Percentiles rank a stretch among this genome's conserved stretches.
These are phyloP conservation scores for Solidago caesia DNA, from an alignment of 129 eudicot genomes.

Conservation along the genomic window DNA sequence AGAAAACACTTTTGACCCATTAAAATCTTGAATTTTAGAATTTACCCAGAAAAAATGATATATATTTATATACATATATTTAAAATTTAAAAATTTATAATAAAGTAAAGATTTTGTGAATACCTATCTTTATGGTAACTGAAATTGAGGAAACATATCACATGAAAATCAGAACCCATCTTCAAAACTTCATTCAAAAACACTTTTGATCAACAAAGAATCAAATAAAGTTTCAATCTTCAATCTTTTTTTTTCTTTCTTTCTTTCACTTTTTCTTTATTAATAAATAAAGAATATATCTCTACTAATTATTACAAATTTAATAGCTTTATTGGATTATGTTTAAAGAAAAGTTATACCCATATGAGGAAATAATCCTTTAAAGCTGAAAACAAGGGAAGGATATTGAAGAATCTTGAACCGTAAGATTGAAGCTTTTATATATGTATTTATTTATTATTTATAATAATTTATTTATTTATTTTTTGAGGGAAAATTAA, in stretches of 20 bases:
- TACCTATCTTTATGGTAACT: constrained; percentile 47
- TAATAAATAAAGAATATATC: constrained; percentile 17
- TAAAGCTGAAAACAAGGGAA: constrained; percentile 25
- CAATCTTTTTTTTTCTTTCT: constrained; percentile 19
- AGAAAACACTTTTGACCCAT: constrained; percentile 6
- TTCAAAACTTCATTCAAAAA: constrained; percentile 31
- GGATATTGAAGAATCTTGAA: constrained; percentile 42
- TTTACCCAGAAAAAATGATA: constrained; percentile 7
- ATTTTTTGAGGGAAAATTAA: constrained; percentile 24
- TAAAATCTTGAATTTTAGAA: constrained; percentile 11
- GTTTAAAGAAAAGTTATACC: too few species aligned
- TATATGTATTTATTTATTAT: constrained; percentile 21
- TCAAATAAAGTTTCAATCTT: constrained; percentile 44
- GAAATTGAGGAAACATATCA: constrained; percentile 39
- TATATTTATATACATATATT: background rate
- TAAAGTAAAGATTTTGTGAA: background rate
- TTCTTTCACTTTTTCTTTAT: constrained; percentile 21
- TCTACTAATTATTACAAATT: background rate
- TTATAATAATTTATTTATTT: background rate
- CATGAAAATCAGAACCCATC: constrained; percentile 60
- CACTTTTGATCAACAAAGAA: constrained; percentile 49
- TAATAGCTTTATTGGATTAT: constrained; percentile 26
- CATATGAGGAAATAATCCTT: constrained; percentile 19
- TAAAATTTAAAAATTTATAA: too few species aligned
- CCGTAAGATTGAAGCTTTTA: constrained; percentile 42